A percentile compares a stretch with the other conserved stretches of the same genome.
phyloP scores from a whole-genome alignment of 805 yeast species.

The Suhomyces vadensis region DNA sequence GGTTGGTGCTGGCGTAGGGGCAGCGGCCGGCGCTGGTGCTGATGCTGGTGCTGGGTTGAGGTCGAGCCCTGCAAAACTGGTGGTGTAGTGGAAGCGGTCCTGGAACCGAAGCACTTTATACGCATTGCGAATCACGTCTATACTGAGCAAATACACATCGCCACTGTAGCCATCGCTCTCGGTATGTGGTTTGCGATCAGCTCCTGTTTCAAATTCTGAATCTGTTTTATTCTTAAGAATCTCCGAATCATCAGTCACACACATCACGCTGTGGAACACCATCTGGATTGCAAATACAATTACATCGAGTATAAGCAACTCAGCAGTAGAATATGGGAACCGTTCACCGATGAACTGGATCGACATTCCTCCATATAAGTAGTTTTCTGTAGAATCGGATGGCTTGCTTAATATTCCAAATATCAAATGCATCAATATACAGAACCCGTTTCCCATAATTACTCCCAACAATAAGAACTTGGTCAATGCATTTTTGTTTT shows the following conservation, averaged over 20 bases:
- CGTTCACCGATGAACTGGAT: slow-evolving; percentile 44
- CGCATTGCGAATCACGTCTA: slow-evolving; percentile 24
- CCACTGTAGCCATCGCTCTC: slow-evolving; percentile 43
- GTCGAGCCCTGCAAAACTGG: not conserved
- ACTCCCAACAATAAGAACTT: slow-evolving; percentile 28
- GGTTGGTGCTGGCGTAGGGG: too few relatives aligned
- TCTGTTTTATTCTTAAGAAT: slow-evolving; percentile 20
- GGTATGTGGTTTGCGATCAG: slow-evolving; percentile 14
- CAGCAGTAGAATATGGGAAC: slow-evolving; percentile 25
- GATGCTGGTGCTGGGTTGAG: not conserved
- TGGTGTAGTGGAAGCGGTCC: not conserved
- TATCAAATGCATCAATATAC: slow-evolving; percentile 28
- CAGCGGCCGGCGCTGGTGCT: not conserved
- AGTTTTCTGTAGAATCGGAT: slow-evolving; percentile 17
- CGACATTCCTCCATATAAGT: slow-evolving; percentile 35
- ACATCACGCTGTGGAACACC: slow-evolving; percentile 34
- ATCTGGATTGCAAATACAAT: slow-evolving; percentile 29
- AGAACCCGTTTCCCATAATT: slow-evolving; percentile 22
- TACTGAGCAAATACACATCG: slow-evolving; percentile 30
- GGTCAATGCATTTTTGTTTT: slow-evolving; percentile 27
- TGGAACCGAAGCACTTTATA: slow-evolving; percentile 10
- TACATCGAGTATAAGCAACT: slow-evolving; percentile 29
- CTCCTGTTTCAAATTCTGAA: slow-evolving; percentile 4
- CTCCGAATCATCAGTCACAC: slow-evolving; percentile 32
- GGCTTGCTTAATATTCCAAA: slow-evolving; percentile 23